These are phyloP conservation scores for Chaetoceros muelleri DNA, from an alignment of 108 stramenopile species.

Conservation along the genomic window DNA sequence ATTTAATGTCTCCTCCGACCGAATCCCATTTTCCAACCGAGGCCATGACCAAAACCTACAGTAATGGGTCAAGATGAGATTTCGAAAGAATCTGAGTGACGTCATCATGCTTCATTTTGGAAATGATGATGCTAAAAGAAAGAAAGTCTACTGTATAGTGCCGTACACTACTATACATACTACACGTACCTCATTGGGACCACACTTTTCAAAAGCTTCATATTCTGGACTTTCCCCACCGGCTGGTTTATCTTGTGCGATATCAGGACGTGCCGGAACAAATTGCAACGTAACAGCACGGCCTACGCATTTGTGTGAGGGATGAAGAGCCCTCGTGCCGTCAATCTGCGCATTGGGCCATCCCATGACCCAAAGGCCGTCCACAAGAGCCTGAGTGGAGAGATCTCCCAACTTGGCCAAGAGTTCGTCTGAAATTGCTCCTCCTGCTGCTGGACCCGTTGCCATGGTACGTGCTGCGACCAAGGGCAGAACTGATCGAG, in stretches of 20 bases:
- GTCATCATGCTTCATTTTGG: too few species aligned
- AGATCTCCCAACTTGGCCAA: slow-evolving; percentile 62
- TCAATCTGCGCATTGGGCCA: slow-evolving; percentile 83
- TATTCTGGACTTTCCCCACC: slow-evolving; percentile 81
- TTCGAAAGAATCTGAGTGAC: too few species aligned
- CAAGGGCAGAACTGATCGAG: not conserved
- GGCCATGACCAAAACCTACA: slow-evolving; percentile 79
- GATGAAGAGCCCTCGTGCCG: slow-evolving; percentile 54
- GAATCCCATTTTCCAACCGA: slow-evolving; percentile 72
- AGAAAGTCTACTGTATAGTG: too few species aligned
- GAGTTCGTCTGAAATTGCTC: slow-evolving; percentile 60
- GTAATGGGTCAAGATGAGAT: too few species aligned
- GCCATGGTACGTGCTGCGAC: slow-evolving; percentile 38
- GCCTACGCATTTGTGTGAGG: slow-evolving; percentile 67
- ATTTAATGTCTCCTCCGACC: slow-evolving; percentile 87
- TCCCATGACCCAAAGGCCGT: slow-evolving; percentile 90
- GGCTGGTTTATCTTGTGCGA: slow-evolving; percentile 75
- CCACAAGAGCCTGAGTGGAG: slow-evolving; percentile 80
- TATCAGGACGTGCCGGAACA: slow-evolving; percentile 81
- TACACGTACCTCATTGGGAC: slow-evolving; percentile 71
- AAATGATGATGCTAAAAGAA: too few species aligned
- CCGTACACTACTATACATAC: not conserved
- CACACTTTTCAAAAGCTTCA: slow-evolving; percentile 85
- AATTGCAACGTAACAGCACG: slow-evolving; percentile 83
- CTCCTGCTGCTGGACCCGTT: slow-evolving; percentile 66